Conservation (phyloP, 148 eudicot species). For the Camellia granthamiana region DNA sequence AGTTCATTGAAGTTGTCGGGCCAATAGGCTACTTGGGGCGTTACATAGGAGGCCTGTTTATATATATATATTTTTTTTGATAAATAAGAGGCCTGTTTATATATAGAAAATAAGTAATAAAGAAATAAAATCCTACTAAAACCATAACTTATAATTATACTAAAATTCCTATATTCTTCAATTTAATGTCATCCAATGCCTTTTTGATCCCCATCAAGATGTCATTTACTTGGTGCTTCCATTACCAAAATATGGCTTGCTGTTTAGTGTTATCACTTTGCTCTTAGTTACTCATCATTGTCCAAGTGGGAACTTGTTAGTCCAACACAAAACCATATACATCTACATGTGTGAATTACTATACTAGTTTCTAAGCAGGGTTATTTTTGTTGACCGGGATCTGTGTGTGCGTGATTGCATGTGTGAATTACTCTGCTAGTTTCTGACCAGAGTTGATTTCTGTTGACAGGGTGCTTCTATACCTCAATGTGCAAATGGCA, state of each 20-base stretch:
- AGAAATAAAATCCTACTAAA: no score
- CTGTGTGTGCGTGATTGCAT: neutral
- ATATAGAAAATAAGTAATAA: no score
- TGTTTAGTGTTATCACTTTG: neutral
- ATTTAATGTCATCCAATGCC: no score
- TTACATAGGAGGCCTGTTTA: no score
- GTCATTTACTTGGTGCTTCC: neutral
- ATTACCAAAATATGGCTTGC: no score
- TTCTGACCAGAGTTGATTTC: constrained; percentile 16
- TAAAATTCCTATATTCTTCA: no score
- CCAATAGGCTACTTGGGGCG: no score
- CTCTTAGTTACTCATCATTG: neutral
- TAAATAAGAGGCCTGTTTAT: no score
- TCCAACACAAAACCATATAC: neutral
- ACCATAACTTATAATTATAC: no score
- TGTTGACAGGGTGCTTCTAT: constrained; percentile 78
- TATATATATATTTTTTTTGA: no score
- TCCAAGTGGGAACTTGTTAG: neutral
- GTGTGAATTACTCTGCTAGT: neutral
- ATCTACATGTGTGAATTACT: neutral
- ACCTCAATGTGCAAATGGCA: constrained; percentile 89
- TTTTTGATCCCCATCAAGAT: no score
- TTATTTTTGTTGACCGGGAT: neutral
- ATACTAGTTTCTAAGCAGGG: neutral
- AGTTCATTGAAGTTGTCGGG: no score